Percentiles rank a stretch among this genome's conserved stretches.
Conservation (phyloP, 495 filamentous ascomycete species). For the Aspergillus sclerotiicarbonarius region DNA sequence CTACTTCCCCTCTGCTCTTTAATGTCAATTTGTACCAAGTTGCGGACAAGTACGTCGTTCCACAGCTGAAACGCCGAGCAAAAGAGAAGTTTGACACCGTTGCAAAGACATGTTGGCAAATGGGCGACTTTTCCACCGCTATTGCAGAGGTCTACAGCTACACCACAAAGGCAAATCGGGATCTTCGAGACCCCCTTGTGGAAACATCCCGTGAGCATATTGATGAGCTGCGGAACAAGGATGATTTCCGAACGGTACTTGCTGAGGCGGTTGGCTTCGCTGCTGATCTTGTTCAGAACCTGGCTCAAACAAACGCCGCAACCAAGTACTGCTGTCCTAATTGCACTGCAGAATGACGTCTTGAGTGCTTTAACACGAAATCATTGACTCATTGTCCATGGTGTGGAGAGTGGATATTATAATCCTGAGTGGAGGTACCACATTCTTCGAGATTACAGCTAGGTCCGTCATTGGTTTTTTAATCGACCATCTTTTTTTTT, state of each 20-base stretch:
- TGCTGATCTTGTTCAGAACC: conserved; percentile 17
- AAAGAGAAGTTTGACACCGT: conserved; percentile 31
- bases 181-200: conserved; percentile 34
- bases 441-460: no score
- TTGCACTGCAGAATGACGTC: no score
- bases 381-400: no score
- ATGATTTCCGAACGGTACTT: conserved; percentile 15
- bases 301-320: neutral
- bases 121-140: conserved; percentile 27
- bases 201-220: conserved; percentile 12
- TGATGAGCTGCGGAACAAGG: conserved; percentile 11
- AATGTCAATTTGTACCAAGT: conserved; percentile 42
- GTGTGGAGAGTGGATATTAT: no score
- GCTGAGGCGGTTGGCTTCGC: conserved; percentile 13
- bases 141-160: conserved; percentile 31
- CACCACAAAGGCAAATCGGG: conserved; percentile 26
- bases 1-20: conserved; percentile 23
- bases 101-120: conserved; percentile 20
- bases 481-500: no score
- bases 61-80: conserved; percentile 31
- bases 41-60: conserved; percentile 42
- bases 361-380: no score
- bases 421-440: no score
- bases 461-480: no score
- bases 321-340: no score